Base-by-base conservation (phyloP, 2,329 filamentous ascomycete species). In the Dryadomyces sulphureus region DNA sequence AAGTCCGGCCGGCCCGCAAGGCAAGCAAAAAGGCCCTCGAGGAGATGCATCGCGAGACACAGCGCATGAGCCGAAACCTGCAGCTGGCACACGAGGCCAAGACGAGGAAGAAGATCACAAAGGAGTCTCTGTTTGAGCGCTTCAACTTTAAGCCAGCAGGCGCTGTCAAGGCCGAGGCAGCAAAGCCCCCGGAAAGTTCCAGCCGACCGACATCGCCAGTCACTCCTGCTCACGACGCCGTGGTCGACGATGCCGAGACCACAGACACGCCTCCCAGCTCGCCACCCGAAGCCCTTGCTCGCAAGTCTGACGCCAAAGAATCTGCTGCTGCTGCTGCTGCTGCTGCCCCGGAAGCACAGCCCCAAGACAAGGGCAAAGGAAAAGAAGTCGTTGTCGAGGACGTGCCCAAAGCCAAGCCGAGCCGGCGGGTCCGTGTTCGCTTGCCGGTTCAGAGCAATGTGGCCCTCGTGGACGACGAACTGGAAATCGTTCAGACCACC, bases 21-120 rank as follows among this genome's bases (percentile, higher is more conserved):
- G 89, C 92, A 0, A 90, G 89, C 66, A 96, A 90, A 66, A 95
- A 88, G 64, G 92, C 92, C 0, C 61, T 95, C 38, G 86, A 95
- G 59, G 90, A 96, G 54, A 95, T 98, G 82, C 83, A 84, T 55
- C 77, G 87, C 48, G 92, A 98, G 63, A 95, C 90, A 1, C 92
- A 98, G 65, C 79, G 92, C 25, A 77, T 98, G 65, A 81, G 77
- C 54, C 76, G 92, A 53, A 93, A 84, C 58, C 84, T 94, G 76
- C 90, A 96, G 61, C 73, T 98, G 42, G 78, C 84, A 1, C 89
- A 96, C 61, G 81, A 94, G 59, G 84, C 86, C 21, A 86, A 81
- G 64, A 94, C 87, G 1, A 89, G 84, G 62, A 96, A 92, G 69
- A 94, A 87, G 65, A 84, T 94, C 52, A 79, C 81, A 7, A 92